Base-by-base conservation (phyloP, 306 rosid species). In the Lupinus albus region DNA sequence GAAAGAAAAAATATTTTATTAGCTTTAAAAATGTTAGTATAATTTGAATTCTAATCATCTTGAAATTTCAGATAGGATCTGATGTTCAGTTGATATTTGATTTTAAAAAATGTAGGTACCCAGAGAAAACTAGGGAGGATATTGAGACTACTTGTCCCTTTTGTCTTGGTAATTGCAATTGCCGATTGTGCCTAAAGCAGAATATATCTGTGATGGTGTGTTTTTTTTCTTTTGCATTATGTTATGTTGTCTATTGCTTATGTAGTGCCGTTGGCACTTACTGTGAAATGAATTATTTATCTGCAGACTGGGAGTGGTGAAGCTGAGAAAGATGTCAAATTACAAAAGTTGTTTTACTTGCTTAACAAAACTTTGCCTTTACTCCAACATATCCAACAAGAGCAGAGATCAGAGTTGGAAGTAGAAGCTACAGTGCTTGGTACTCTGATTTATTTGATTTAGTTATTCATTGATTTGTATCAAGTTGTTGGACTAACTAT, bases 141-240 rank as follows among this genome's bases (percentile, higher is more conserved):
- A 68, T 86, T 55, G 73, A 79, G 75, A 35, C 5, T 48, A 72
- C 83, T 20, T 86, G 91, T 50, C 91, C 91, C 51, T 81, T 78
- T 74, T 86, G 91, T 61, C 58, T 75, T 45, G 76, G 77, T 55
- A 76, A 81, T 73, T 86, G 91, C 81, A 86, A 83, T 71, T 86
- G 91, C 72, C 65, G 91, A 72, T 7, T 81, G 72, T 86, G 91
- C 70, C 76, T 86, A 71, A 81, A 83, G 81, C 77, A 78, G 76
- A 69, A 75, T 71, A 59, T 81, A 78, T 59, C 76, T 35, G 55
- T 64, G 36, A 17, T 73, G 83, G 88, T 84, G 4, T 62, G 82
- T 76, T 41, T 59, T 71, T 28, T 18, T 63, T 70, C 48, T 55
- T 64, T 50, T 51, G 76, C 49, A 33, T 42, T 53, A 36, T 76